These are phyloP conservation scores for Monosporascus sp. DNA, from an alignment of 2,329 filamentous ascomycete genomes.

Conservation along the genomic window DNA sequence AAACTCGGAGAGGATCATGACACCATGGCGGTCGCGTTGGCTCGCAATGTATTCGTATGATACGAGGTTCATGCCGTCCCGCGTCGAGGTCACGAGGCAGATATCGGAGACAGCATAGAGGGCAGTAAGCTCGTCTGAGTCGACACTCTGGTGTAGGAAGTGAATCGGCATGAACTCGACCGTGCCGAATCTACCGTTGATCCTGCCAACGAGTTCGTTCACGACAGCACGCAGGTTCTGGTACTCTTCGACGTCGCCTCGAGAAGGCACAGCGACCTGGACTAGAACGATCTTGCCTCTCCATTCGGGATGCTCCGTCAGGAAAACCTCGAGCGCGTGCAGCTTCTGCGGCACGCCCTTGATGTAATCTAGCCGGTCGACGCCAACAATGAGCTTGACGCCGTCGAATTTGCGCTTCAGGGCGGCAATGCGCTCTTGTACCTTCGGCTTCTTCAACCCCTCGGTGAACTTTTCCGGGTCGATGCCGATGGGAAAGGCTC, in stretches of 20 bases:
- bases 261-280: constrained; percentile 89
- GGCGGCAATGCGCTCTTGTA: constrained; percentile 80
- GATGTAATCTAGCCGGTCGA: constrained; percentile 97
- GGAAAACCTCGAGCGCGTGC: constrained; percentile 91
- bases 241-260: constrained; percentile 96
- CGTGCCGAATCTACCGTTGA: constrained; percentile 95
- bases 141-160: constrained; percentile 94
- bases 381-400: constrained; percentile 93
- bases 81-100: constrained; percentile 89
- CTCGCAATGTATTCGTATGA: constrained; percentile 98
- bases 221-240: constrained; percentile 93
- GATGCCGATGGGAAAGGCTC: constrained; percentile 96
- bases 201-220: constrained; percentile 92
- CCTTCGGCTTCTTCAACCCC: constrained; percentile 76
- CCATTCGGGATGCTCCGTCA: constrained; percentile 96
- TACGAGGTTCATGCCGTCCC: constrained; percentile 98
- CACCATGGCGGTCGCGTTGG: constrained; percentile 83
- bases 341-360: constrained; percentile 98
- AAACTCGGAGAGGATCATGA: constrained; percentile 94
- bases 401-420: constrained; percentile 89
- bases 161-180: constrained; percentile 99
- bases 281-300: constrained; percentile 95
- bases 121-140: constrained; percentile 89
- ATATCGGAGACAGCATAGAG: constrained; percentile 90
- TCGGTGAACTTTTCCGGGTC: constrained; percentile 95